Base-by-base conservation (phyloP, 371 early-diverging fungal species). In the Thermomucor indicae-seudaticae region DNA sequence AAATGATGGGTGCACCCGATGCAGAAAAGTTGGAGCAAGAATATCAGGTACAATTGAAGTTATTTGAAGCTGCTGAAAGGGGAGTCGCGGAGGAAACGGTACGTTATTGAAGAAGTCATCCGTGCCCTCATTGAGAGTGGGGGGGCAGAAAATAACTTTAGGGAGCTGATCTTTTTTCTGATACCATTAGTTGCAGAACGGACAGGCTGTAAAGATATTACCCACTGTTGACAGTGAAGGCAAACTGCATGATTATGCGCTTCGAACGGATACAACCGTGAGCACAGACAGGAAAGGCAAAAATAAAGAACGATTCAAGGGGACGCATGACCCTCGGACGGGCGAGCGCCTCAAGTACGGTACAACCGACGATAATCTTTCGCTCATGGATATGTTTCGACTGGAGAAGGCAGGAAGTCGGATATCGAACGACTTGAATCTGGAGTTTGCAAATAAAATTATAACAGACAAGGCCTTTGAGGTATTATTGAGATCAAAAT, bases 381-480 rank as follows among this genome's bases (percentile, higher is more conserved):
- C 79, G 1, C 39, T 89, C 28, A 67, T 73, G 23, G 89, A 91
- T 19, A 53, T 90, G 68, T 78, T 86, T 10, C 72, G 77, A 47
- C 88, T 78, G 27, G 86, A 85, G 65, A 88, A 72, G 56, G 74
- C 85, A 53, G 82, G 67, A 29, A 66, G 60, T 28, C 60, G 52
- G 38, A 61, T 70, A 3, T 48, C 62, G 1, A 64, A 57, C 2
- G 62, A 76, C 41, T 75, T 79, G 75, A 94, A 92, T 54, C 54
- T 70, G 19, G 85, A 84, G 27, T 68, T 91, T 49, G 92, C 92
- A 0, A 74, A 82, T 29, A 77, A 84, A 32, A 92, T 93, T 44
- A 72, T 84, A 3, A 54, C 76, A n/a, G 93, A 93, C 62, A 65
- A 83, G n/a, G 67, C 78, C 6, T 93, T 86, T 60, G 72, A 78